A percentile compares a stretch with the other conserved stretches of the same genome.
Conservation (phyloP, 257 asterid species). For the Hygrophila difformis region DNA sequence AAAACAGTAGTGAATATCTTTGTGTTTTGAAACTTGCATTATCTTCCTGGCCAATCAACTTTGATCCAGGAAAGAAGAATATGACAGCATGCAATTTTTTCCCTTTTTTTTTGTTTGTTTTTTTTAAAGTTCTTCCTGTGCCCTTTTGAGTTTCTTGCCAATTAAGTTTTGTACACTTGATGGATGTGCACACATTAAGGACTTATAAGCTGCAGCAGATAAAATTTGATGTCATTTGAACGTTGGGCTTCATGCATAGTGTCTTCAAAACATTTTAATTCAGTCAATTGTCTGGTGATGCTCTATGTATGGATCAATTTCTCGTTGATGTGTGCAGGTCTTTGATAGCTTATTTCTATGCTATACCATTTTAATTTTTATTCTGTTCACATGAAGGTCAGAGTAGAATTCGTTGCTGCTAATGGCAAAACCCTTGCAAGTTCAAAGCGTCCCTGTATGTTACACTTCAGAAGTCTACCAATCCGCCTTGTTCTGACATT, state of each 20-base stretch:
- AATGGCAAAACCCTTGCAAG: conserved; percentile 49
- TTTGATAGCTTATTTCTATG: neutral
- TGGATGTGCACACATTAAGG: neutral
- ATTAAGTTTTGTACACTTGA: neutral
- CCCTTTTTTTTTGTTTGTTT: too few species aligned
- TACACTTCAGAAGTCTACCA: conserved; percentile 61
- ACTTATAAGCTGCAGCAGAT: neutral
- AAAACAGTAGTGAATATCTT: neutral
- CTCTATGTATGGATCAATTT: neutral
- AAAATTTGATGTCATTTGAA: neutral
- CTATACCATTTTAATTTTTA: conserved; percentile 2
- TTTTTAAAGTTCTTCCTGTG: neutral
- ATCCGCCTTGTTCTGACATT: conserved; percentile 59
- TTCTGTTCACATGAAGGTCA: conserved; percentile 36
- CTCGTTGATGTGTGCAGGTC: neutral
- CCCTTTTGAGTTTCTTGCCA: neutral
- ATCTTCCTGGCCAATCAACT: neutral
- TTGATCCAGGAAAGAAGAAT: too few species aligned
- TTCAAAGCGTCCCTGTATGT: conserved; percentile 61
- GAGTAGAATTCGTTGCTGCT: conserved; percentile 60
- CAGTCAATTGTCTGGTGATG: neutral
- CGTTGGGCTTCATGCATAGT: neutral
- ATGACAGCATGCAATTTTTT: too few species aligned
- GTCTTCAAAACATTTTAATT: neutral
- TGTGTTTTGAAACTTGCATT: neutral